A percentile compares a stretch with the other conserved stretches of the same genome.
phyloP scores from a whole-genome alignment of 2,329 filamentous ascomycete species.

The Microdochium bolleyi region DNA sequence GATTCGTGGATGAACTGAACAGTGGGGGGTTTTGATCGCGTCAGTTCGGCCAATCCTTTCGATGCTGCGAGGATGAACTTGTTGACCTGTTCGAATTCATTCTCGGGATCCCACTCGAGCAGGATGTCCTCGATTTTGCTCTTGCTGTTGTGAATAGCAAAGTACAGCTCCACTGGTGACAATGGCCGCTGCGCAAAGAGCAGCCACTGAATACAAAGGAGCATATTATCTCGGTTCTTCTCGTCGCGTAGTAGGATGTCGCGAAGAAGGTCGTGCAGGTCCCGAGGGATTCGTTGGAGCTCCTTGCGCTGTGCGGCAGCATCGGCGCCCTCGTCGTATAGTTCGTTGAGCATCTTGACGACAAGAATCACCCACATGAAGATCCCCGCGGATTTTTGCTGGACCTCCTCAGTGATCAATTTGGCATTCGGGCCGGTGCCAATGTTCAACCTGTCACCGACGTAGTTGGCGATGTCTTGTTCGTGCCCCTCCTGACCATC shows the following conservation, averaged over 20 bases:
- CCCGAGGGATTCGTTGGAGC: conserved; percentile 27
- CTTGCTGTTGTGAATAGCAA: conserved; percentile 15
- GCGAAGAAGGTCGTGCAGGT: conserved; percentile 28
- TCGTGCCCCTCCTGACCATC: conserved; percentile 23
- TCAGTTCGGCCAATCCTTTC: conserved; percentile 40
- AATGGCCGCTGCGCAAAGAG: conserved; percentile 27
- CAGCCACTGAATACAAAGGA: conserved; percentile 30
- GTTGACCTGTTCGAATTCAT: conserved; percentile 13
- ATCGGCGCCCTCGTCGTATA: conserved; percentile 22
- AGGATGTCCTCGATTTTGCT: conserved; percentile 1
- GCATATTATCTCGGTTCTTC: conserved; percentile 11
- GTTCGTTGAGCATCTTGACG: conserved; percentile 32
- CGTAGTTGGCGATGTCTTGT: conserved; percentile 23
- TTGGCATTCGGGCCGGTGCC: conserved; percentile 10
- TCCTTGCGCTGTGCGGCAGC: conserved; percentile 16
- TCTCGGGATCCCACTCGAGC: conserved; percentile 15
- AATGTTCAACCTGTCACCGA: conserved; percentile 17
- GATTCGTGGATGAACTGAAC: conserved; percentile 49
- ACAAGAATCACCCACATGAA: conserved; percentile 39
- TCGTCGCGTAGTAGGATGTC: conserved; percentile 28
- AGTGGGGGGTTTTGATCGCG: conserved; percentile 11
- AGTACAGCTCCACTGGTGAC: conserved; percentile 25
- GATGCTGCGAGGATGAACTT: conserved; percentile 32
- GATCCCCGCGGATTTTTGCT: conserved; percentile 27
- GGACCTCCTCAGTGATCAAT: conserved; percentile 20